Evolutionary conservation across 169 alveolate genomes (phyloP), one percentile per base, ranked within the genome.

Genomic region (Babesia bovis): DNA sequence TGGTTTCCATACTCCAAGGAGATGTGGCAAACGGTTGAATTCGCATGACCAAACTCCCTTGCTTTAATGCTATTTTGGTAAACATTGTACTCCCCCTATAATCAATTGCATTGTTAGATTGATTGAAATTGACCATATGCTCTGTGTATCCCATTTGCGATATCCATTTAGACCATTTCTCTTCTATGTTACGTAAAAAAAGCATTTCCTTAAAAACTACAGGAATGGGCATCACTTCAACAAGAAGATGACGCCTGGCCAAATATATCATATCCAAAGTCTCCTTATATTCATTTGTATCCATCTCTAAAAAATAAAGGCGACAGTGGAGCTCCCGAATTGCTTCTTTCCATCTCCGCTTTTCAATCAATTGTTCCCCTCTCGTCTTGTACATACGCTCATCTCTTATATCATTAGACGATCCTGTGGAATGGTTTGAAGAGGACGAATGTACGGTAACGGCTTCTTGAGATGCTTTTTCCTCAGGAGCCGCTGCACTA

Each of bases 141-240:
- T 77, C 83, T 4, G 85, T 66, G 59, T 77, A 66, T 7, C 57
- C 76, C 82, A 77, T 68, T 36, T 58, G 66, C 25, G 85, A 77
- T 42, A 15, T 68, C 85, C 85, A 77, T 4, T 19, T 60, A 3
- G 55, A 25, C 67, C 61, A 59, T 12, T 49, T 58, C 23, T 33
- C 57, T 30, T 66, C 63, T 23, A 32, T 35, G 26, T 77, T 52
- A 25, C 85, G 50, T 19, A 60, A 40, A 36, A 77, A 77, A 28
- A 77, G 73, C 73, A 35, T 40, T 21, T 77, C 83, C 63, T 63
- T 50, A 33, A 58, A 69, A n/a, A 33, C 35, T 4, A 45, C 49
- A n/a, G 85, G 85, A 21, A 77, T 67, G 7, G 71, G 79, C 55
- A 77, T 35, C 42, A 77, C 36, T n/a, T 77, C 66, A 7, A 60